Evolutionary conservation across 768 basidiomycete genomes (phyloP).

Genomic region (Xerocomellus intermedius): DNA sequence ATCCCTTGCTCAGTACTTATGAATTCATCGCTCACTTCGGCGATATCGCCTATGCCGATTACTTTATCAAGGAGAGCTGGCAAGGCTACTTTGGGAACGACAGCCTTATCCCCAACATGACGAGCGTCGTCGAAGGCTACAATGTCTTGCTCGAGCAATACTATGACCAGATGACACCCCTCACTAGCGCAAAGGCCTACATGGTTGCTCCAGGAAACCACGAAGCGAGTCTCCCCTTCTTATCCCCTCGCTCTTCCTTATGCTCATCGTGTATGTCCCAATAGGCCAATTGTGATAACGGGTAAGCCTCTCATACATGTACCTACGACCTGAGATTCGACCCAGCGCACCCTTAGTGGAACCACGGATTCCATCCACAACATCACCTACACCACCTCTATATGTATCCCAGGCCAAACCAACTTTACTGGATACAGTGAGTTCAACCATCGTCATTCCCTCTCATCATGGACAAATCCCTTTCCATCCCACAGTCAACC

Average conservation of each 20-base stretch:
- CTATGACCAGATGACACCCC: slow-evolving; percentile 27
- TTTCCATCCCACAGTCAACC: slow-evolving; percentile 18
- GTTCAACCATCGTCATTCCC: background rate
- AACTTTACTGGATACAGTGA: slow-evolving; percentile 32
- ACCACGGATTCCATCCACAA: slow-evolving; percentile 23
- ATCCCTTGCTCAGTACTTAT: slow-evolving; percentile 17
- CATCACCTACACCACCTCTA: slow-evolving; percentile 27
- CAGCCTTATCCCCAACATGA: slow-evolving; percentile 25
- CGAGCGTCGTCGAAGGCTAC: slow-evolving; percentile 25
- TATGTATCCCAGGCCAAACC: slow-evolving; percentile 24
- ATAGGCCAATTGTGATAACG: slow-evolving; percentile 30
- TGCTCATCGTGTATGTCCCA: background rate
- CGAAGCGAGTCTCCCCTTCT: slow-evolving; percentile 11
- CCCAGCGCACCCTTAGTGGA: slow-evolving; percentile 9
- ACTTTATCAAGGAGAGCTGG: slow-evolving; percentile 32
- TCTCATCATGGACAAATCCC: background rate
- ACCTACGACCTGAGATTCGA: background rate
- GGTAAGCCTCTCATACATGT: slow-evolving; percentile 14
- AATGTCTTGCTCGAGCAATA: slow-evolving; percentile 26
- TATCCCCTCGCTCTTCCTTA: background rate
- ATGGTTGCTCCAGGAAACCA: slow-evolving; percentile 30
- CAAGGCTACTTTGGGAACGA: slow-evolving; percentile 30
- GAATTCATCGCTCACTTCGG: slow-evolving; percentile 28
- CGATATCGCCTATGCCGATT: slow-evolving; percentile 28
- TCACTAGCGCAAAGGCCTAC: slow-evolving; percentile 25